phyloP scores from a whole-genome alignment of 257 asterid species.

The Solanum medicagineum region DNA sequence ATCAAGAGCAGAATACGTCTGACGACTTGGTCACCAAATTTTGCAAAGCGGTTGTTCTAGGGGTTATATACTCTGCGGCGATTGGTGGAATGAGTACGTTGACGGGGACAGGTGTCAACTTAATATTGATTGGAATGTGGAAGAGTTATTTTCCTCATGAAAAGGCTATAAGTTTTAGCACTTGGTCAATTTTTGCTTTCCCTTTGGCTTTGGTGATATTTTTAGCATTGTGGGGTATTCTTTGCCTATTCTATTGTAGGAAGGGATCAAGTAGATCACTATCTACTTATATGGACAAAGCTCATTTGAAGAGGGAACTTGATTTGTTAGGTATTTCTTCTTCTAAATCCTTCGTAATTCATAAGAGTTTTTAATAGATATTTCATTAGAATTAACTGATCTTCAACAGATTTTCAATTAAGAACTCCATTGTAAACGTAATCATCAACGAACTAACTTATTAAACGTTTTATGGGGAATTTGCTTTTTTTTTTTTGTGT shows the following conservation, averaged over 20 bases:
- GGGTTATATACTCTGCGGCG: constrained; percentile 70
- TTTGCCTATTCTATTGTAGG: constrained; percentile 53
- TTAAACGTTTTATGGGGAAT: too few species aligned
- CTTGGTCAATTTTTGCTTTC: constrained; percentile 69
- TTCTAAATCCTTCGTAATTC: neutral
- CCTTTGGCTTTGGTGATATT: constrained; percentile 59
- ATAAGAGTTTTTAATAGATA: neutral
- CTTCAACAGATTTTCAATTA: too few species aligned
- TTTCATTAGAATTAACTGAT: fast-evolving
- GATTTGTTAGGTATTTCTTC: constrained; percentile 51
- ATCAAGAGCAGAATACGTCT: neutral
- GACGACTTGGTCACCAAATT: constrained; percentile 27
- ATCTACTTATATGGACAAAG: constrained; percentile 44
- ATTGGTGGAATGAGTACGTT: constrained; percentile 90
- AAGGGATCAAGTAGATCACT: constrained; percentile 37
- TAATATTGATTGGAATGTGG: constrained; percentile 93
- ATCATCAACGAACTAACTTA: too few species aligned
- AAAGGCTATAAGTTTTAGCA: constrained; percentile 60
- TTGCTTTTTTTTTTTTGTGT: too few species aligned
- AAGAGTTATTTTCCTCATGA: constrained; percentile 81
- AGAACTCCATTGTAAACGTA: too few species aligned
- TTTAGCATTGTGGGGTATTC: constrained; percentile 53
- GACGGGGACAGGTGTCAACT: constrained; percentile 93
- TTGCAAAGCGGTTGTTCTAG: constrained; percentile 78
- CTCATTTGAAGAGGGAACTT: constrained; percentile 72